Evolutionary conservation across 2,329 filamentous ascomycete genomes (phyloP).

Genomic region (Dendryphion nanum): DNA sequence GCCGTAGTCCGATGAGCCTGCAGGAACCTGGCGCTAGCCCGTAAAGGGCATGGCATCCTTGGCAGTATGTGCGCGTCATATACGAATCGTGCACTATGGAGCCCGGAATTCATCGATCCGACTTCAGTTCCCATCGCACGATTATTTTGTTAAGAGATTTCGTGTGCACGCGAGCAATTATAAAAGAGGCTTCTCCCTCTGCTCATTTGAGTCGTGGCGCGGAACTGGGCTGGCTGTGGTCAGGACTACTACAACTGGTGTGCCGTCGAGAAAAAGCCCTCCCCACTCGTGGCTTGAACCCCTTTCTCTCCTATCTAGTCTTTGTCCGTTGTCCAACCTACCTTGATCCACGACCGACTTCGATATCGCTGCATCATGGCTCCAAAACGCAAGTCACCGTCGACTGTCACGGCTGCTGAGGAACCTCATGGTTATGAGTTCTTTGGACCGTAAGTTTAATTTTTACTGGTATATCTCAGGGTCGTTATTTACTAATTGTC

Average conservation of each 20-base stretch:
- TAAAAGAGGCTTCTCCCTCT: neutral
- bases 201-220: neutral
- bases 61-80: slow-evolving; percentile 22
- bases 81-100: neutral
- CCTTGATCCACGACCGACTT: neutral
- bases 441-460: slow-evolving; percentile 37
- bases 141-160: slow-evolving; percentile 8
- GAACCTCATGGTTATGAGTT: slow-evolving; percentile 41
- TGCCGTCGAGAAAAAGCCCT: neutral
- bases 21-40: slow-evolving; percentile 7
- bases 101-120: slow-evolving; percentile 18
- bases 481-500: too few species aligned
- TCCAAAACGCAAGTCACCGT: slow-evolving; percentile 20
- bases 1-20: slow-evolving; percentile 4
- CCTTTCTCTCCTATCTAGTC: neutral
- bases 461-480: too few species aligned
- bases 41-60: slow-evolving; percentile 1
- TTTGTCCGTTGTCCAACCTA: neutral
- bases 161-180: neutral
- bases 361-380: slow-evolving; percentile 18
- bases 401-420: slow-evolving; percentile 17
- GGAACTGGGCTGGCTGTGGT: neutral
- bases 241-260: too few species aligned
- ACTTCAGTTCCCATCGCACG: slow-evolving; percentile 14
- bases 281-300: neutral